A percentile compares a stretch with the other conserved stretches of the same genome.
Evolutionary conservation across 495 filamentous ascomycete species (phyloP).

Genomic region (Neurospora pannonica): DNA sequence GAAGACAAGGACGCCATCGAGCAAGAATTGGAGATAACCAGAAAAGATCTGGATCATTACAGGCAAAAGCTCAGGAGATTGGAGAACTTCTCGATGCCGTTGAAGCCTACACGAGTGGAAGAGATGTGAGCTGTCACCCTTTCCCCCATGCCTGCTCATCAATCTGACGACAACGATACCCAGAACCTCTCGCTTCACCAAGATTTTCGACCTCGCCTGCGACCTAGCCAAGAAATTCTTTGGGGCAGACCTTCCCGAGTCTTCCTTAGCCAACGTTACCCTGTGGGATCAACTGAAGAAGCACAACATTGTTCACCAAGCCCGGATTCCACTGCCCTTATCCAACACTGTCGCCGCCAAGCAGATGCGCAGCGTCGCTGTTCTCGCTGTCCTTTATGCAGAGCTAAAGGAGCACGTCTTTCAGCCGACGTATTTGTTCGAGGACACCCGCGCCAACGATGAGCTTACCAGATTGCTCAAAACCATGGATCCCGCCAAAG

Average conservation of each 20-base stretch:
- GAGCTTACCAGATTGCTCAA: slow-evolving; percentile 2
- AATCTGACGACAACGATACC: background rate
- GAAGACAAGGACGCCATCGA: background rate
- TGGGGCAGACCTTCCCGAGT: background rate
- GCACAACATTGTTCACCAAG: background rate
- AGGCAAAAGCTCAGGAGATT: background rate
- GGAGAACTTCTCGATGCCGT: background rate
- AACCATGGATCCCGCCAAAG: background rate
- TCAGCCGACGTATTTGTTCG: slow-evolving; percentile 11
- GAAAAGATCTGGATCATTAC: background rate
- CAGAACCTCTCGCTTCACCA: background rate
- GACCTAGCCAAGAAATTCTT: slow-evolving; percentile 3
- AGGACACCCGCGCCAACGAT: background rate
- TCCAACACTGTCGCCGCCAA: slow-evolving; percentile 10
- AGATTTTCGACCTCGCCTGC: slow-evolving; percentile 1
- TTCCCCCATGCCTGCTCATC: background rate
- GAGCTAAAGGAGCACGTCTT: slow-evolving; percentile 11
- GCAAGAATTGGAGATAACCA: background rate
- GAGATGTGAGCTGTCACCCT: background rate
- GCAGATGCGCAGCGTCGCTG: slow-evolving; percentile 16
- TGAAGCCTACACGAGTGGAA: background rate
- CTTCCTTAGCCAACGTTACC: background rate
- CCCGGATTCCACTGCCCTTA: slow-evolving; percentile 8
- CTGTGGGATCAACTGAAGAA: slow-evolving; percentile 1
- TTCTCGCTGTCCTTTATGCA: slow-evolving; percentile 5